phyloP scores from a whole-genome alignment of 1,139 yeast genomes.

The Saccharomyces hybrid region DNA sequence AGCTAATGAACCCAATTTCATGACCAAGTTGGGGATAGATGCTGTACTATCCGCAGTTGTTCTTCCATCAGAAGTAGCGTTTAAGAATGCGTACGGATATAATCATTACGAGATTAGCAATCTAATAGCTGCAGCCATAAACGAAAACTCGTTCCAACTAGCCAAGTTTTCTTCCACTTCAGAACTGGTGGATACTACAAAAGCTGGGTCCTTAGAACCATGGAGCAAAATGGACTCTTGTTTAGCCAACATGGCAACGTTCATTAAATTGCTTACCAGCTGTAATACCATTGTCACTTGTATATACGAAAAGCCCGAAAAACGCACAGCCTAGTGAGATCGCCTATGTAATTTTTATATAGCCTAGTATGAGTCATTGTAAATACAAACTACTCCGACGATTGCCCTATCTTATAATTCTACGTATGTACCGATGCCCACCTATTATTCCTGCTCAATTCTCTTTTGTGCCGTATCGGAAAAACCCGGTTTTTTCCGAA shows the following conservation, averaged over 20 bases:
- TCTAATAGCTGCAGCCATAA: constrained; percentile 14
- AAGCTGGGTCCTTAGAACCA: constrained; percentile 22
- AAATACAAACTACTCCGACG: background rate
- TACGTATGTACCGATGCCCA: background rate
- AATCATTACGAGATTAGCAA: constrained; percentile 11
- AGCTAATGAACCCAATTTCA: constrained; percentile 2
- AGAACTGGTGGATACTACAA: constrained; percentile 5
- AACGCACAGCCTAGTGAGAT: background rate
- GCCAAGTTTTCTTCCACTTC: background rate
- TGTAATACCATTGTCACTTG: constrained; percentile 20
- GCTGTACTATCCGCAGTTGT: constrained; percentile 11
- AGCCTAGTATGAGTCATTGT: background rate
- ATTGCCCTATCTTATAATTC: no score
- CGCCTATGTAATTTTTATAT: background rate
- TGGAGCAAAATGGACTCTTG: constrained; percentile 21
- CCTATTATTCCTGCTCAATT: background rate
- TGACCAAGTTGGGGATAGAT: constrained; percentile 11
- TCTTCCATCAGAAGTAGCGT: constrained; percentile 14
- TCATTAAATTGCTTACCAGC: constrained; percentile 17
- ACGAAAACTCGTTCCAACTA: constrained; percentile 1
- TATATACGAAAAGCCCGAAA: constrained; percentile 22
- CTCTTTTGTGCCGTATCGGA: background rate
- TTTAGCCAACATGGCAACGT: constrained; percentile 13
- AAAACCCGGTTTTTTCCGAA: background rate
- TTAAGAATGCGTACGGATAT: constrained; percentile 14